Base-by-base conservation (phyloP, 331 rosid genomes). In the Cydonia oblonga region DNA sequence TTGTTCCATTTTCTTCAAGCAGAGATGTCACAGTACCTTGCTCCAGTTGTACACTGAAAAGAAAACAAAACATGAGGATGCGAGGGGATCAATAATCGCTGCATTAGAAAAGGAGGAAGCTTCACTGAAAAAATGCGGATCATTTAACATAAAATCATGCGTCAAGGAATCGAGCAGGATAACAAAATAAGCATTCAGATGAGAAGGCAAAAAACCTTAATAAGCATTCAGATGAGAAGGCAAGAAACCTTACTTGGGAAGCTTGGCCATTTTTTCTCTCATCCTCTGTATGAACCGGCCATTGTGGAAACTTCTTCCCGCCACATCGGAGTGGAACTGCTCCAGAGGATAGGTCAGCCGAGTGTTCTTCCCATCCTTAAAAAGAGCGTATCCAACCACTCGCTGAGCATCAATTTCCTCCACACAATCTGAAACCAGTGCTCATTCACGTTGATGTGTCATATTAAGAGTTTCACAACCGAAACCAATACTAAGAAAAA, bases 251-350 rank as follows among this genome's bases (percentile, higher is more conserved):
- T 82, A 88, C 93, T 72, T 73, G 35, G 80, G 83, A 70, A 84
- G 86, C 24, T 79, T 59, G 60, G 85, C 75, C 14, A 85, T 84
- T 68, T 88, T 86, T 74, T 81, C 78, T 77, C 90, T 84, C 86
- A 88, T 72, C 73, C 82, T 82, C 73, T 69, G 82, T 69, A 86
- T 77, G 76, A 88, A 88, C 38, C 89, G 83, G 22, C 93, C 90
- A 67, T 88, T 88, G 76, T 84, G 86, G 80, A 88, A 88, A 79
- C 90, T 84, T 82, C 85, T 76, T 9, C 93, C 89, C 0, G 86
- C 81, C 74, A 86, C 89, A 69, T 86, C 69, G 8, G 86, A 54
- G 4, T 70, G 72, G 60, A 84, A 86, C 64, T 77, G 76, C 28
- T 88, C 84, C 85, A 84, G 64, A 19, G 90, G 93, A 72, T 79